Base-by-base conservation (phyloP, 2,329 filamentous ascomycete species). In the Cylindrodendrum hubeiense region DNA sequence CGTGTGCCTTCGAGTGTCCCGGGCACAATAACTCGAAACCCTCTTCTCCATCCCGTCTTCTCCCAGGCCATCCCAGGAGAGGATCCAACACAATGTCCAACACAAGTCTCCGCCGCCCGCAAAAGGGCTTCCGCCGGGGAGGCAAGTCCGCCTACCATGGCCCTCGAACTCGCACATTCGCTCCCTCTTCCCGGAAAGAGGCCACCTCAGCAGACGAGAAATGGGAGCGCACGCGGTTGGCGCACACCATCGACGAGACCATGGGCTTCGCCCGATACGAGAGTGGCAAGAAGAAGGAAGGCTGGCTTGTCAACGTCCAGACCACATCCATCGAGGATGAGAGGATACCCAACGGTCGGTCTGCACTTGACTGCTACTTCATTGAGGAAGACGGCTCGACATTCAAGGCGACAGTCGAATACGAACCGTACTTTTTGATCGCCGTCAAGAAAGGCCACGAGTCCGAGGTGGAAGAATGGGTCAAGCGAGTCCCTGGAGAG, bases 241-340 rank as follows among this genome's bases (percentile, higher is more conserved):
- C 94, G 33, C 90, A 97, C 81, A 89, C 86, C 75, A 98, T 99
- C 77, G 97, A 99, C 83, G 96, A 98, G 83, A 87, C 88, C 67
- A 96, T 98, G 90, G 97, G 96, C 57, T 99, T 99, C 79, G 87
- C 91, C 34, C 92, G 95, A 54, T 98, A 95, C 78, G 97, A 99
- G 70, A 91, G 93, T 33, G 96, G 92, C 77, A 94, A 91, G 81
- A 86, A 84, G 72, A 92, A 90, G 77, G 88, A 92, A 53, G 95
- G 97, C 69, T 99, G 96, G 96, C 88, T 99, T 4, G 93, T 95
- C 73, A 99, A 98, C 77, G 93, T 98, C 83, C 93, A 97, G 78
- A 90, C 94, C 41, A 98, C 96, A 0, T 89, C 90, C 13, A 86
- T 99, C 84, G 85, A 97, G 79, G 95, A 98, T 77, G 88, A 95